Evolutionary conservation across 2,329 filamentous ascomycete genomes (phyloP), one percentile per base, ranked within the genome.

Genomic region (Penicillium brevicompactum): DNA sequence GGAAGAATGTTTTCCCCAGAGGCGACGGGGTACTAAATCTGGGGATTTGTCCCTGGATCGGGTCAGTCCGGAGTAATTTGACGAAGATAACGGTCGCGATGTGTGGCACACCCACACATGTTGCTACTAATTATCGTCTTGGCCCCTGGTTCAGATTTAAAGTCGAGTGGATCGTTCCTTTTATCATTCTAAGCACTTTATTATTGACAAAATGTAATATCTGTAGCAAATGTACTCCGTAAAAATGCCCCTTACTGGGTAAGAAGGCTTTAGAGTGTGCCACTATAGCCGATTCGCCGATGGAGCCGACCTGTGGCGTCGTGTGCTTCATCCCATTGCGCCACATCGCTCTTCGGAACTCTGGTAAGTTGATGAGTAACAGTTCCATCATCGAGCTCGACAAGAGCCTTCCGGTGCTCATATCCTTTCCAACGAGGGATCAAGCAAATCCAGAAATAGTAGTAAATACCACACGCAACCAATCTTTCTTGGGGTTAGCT

Each of bases 261-360:
- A 18, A 18, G 18, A 18, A 18, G 5, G 1, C 1, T 27, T 27
- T 27, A 27, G 8, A 27, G 24, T 27, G 24, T 27, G 24, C 34
- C n/a, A 37, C 34, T 37, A 6, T 37, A 37, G 6, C 4, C 34
- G 14, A 13, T 37, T n/a, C 34, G 34, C n/a, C 14, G 34, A 37
- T n/a, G n/a, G n/a, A 37, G 13, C 13, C 64, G 57, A 6, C 72
- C 72, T n/a, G 64, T 57, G 24, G 67, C 82, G 69, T 87, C 84
- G 61, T 87, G 85, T 7, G 76, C 74, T 1, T 71, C 74, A 65
- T 87, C 85, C 85, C 86, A 88, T n/a, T 66, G 68, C 0, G 69
- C 73, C 6, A 88, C 38, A 8, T 86, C 76, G 0, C 62, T 67
- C 1, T 78, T 61, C 0, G 82, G 81, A 1, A 88, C 76, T 58